Conservation (phyloP, 805 yeast genomes). For the Jamesozyma jinghongensis region DNA sequence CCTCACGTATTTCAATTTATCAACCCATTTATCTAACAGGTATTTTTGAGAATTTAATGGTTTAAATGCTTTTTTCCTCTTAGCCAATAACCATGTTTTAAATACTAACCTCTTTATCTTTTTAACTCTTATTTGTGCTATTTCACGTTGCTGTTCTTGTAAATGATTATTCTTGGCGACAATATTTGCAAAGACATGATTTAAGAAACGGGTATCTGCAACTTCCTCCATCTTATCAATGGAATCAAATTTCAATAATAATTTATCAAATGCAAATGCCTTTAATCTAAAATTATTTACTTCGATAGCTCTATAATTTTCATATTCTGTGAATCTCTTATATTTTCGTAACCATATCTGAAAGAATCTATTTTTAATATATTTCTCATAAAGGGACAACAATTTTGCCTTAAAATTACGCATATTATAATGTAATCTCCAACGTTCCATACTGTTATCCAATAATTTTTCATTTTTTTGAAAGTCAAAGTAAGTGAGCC, state of each 20-base stretch:
- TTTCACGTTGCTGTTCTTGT: background rate
- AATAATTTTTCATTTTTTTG: constrained; percentile 5
- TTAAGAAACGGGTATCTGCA: constrained; percentile 20
- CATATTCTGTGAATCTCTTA: background rate
- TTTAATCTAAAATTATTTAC: constrained; percentile 12
- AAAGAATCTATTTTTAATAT: constrained; percentile 6
- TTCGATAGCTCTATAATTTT: constrained; percentile 7
- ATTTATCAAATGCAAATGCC: constrained; percentile 13
- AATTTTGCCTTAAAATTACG: background rate
- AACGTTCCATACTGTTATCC: constrained; percentile 9
- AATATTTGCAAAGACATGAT: constrained; percentile 11
- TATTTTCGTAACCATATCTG: constrained; percentile 1
- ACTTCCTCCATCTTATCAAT: constrained; percentile 12
- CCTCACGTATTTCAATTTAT: constrained; percentile 5
- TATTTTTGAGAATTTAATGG: background rate
- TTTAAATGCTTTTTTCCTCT: background rate
- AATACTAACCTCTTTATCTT: background rate
- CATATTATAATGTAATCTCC: constrained; percentile 11
- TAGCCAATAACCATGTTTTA: background rate
- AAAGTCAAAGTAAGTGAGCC: constrained; percentile 16
- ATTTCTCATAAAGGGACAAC: constrained; percentile 5
- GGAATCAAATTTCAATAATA: constrained; percentile 12
- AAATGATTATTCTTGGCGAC: constrained; percentile 1
- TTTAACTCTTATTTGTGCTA: background rate
- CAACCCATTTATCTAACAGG: constrained; percentile 1